These are phyloP conservation scores for Jatropha podagrica DNA, from an alignment of 441 rosid species.

Conservation along the genomic window DNA sequence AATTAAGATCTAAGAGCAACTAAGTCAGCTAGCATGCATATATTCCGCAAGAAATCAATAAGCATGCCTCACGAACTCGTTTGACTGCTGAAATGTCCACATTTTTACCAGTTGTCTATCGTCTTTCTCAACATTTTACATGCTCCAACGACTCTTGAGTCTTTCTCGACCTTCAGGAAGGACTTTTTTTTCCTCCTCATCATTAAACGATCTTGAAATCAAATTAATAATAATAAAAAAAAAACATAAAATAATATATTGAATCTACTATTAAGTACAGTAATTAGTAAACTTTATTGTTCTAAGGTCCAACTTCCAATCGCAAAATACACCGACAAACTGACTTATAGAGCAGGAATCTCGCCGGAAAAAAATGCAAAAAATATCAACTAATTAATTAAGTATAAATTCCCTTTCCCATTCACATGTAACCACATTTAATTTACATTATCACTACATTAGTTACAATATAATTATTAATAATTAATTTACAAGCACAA, in stretches of 20 bases:
- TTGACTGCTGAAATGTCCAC: background rate
- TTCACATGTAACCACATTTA: constrained; percentile 1
- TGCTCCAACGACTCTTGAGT: background rate
- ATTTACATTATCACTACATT: background rate
- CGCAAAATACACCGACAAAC: constrained; percentile 14
- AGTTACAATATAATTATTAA: no score
- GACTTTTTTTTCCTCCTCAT: no score
- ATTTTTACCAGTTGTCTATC: background rate
- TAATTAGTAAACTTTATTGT: background rate
- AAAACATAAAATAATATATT: background rate
- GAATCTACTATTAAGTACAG: background rate
- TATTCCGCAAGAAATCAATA: background rate
- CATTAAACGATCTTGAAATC: no score
- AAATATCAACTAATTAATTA: background rate
- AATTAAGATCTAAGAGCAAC: background rate
- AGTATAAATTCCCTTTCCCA: background rate
- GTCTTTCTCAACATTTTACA: background rate
- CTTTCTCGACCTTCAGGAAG: background rate
- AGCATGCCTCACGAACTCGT: constrained; percentile 5
- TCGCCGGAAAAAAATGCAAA: constrained; percentile 30
- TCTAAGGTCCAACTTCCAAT: constrained; percentile 5
- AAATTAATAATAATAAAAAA: background rate
- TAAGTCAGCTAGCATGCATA: constrained; percentile 9
- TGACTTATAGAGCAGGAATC: constrained; percentile 32
- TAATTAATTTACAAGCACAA: no score